Conservation (phyloP, 2,329 filamentous ascomycete species). For the Fusarium aywerte region DNA sequence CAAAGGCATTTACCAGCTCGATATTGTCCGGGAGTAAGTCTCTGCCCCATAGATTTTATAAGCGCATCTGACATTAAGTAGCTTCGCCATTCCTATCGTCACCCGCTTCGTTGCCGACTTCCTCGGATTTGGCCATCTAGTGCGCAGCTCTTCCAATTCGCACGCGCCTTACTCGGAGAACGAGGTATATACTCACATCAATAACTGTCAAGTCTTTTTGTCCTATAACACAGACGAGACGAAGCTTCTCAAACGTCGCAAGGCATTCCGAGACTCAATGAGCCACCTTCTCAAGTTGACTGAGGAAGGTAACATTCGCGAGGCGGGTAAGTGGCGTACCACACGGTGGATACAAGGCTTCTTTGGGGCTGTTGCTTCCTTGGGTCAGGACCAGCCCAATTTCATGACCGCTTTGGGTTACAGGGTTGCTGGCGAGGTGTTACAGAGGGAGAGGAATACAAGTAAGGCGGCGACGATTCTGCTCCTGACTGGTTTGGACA, state of each 20-base stretch:
- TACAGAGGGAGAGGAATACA: neutral
- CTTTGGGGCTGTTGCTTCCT: neutral
- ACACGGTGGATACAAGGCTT: neutral
- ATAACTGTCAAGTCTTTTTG: conserved; percentile 40
- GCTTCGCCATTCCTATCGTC: conserved; percentile 36
- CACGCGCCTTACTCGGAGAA: conserved; percentile 29
- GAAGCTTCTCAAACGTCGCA: conserved; percentile 36
- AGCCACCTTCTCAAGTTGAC: conserved; percentile 21
- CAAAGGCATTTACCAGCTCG: conserved; percentile 27
- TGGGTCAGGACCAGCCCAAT: neutral
- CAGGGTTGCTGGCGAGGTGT: neutral
- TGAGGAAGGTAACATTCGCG: conserved; percentile 22
- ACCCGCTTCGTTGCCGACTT: conserved; percentile 41
- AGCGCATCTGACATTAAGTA: neutral
- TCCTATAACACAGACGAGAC: conserved; percentile 40
- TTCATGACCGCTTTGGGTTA: neutral
- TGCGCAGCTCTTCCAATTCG: conserved; percentile 11
- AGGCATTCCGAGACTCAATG: conserved; percentile 37
- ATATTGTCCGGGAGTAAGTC: conserved; percentile 28
- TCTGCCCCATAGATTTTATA: no score
- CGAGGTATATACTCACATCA: conserved; percentile 42
- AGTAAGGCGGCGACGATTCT: neutral
- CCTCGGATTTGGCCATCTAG: conserved; percentile 33
- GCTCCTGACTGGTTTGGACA: conserved; percentile 4
- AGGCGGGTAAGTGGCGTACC: conserved; percentile 18